A percentile compares a stretch with the other conserved stretches of the same genome.
phyloP scores from a whole-genome alignment of 169 alveolate species.

The Eimeria falciformis region DNA sequence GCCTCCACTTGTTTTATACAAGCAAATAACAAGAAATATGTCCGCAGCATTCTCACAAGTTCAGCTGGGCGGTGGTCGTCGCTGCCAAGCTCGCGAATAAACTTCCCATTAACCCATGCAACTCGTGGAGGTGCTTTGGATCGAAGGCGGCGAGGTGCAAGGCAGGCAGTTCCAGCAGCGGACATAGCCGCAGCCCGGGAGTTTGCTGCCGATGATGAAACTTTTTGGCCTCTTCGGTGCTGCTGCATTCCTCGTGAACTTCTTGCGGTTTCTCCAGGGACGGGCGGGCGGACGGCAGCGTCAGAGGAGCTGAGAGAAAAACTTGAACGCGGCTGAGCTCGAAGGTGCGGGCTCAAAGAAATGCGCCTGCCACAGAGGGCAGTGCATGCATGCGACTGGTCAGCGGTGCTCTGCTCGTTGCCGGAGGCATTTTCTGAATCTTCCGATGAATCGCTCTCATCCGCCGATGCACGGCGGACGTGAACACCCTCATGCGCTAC shows the following conservation, averaged over 20 bases:
- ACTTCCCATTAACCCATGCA: background rate
- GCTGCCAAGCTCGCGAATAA: background rate
- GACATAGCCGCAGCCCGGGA: background rate
- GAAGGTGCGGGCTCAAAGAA: too few relatives aligned
- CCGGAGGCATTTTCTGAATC: background rate
- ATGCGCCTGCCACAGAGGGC: too few relatives aligned
- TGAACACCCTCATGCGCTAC: too few relatives aligned
- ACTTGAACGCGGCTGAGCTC: too few relatives aligned
- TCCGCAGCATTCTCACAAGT: background rate
- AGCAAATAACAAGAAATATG: too few relatives aligned
- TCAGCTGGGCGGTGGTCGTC: background rate
- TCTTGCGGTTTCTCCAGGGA: too few relatives aligned
- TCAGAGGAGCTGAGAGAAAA: too few relatives aligned
- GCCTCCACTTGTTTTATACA: too few relatives aligned
- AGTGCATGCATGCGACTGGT: too few relatives aligned
- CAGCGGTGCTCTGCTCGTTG: background rate
- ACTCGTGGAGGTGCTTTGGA: background rate
- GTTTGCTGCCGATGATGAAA: background rate
- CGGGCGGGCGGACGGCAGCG: too few relatives aligned
- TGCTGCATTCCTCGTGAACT: background rate
- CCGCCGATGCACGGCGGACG: too few relatives aligned
- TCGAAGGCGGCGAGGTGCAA: background rate
- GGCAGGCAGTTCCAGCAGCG: constrained; percentile 2
- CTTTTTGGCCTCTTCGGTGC: background rate
- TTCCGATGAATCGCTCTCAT: too few relatives aligned